Base-by-base conservation (phyloP, 257 asterid species). In the Anisodus acutangulus region DNA sequence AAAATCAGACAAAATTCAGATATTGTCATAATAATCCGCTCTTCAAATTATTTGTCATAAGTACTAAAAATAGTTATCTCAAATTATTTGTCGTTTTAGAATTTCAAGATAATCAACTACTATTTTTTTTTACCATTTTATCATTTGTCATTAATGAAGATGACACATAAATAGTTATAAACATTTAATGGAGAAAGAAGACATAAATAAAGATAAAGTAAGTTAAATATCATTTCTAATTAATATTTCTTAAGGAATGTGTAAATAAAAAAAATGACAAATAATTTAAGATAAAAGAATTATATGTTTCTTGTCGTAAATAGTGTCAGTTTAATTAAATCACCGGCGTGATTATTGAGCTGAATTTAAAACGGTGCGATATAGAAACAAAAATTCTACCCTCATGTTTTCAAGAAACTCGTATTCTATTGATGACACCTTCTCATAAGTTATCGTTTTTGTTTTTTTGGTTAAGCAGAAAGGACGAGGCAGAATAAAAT, bases 341-440 rank as follows among this genome's bases (percentile, higher is more conserved):
- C 79, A 70, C 35, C 79, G 79, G 31, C 35, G 4, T 70, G 13
- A 70, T 41, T 70, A 70, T 70, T 41, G 55, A 70, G 55, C 54
- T 69, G 26, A 41, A 5, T 41, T 68, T 69, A 5, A 69, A 69
- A 11, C 49, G 19, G 0, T 7, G 26, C 26, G 15, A 66, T 66
- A 4, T 22, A 22, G 26, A 66, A 8, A 3, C 3, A 67, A 67
- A 35, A 35, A 67, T 2, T 35, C 9, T 54, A 6, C 59, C 8
- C 12, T 31, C 10, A 0, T 37, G 45, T 66, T 66, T 66, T 66
- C 0, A 12, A 5, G 45, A 66, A 31, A 31, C 3, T 4, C 4
- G 12, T 66, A 31, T 66, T 31, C 1, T 64, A 66, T 31, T 31
- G 35, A 22, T 10, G 70, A 26, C n/a, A 64, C 9, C 7, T 31